Conservation (phyloP, 2,329 filamentous ascomycete genomes). For the Sordariomycetes sp. region DNA sequence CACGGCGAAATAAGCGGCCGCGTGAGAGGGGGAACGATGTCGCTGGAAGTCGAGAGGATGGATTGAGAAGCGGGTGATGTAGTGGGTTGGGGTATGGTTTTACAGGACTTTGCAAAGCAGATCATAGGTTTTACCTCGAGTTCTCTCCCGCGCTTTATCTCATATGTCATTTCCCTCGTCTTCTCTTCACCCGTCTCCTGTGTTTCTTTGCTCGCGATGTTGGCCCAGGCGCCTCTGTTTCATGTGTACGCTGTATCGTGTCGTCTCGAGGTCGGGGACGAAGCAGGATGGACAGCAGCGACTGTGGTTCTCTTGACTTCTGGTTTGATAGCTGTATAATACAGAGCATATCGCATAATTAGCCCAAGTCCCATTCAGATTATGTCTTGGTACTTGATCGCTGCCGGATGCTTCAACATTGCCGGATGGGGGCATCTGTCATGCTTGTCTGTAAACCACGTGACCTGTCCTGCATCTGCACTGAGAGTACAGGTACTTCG, state of each 20-base stretch:
- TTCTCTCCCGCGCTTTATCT: background rate
- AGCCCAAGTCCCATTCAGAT: background rate
- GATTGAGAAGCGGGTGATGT: background rate
- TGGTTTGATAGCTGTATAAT: background rate
- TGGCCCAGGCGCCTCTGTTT: background rate
- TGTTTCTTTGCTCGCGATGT: background rate
- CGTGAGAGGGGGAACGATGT: background rate
- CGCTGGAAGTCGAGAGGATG: background rate
- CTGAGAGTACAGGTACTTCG: background rate
- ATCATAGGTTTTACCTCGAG: background rate
- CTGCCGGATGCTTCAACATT: background rate
- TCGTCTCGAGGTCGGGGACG: background rate
- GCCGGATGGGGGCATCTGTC: background rate
- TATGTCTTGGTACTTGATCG: background rate
- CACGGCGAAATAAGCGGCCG: constrained; percentile 49
- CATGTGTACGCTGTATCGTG: background rate
- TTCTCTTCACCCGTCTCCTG: background rate
- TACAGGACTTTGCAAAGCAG: background rate
- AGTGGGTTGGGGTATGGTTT: background rate
- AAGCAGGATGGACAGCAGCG: background rate
- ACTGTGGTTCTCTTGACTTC: background rate
- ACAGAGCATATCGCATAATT: background rate
- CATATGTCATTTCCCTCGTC: background rate
- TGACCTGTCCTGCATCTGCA: background rate
- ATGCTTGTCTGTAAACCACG: background rate